Evolutionary conservation across 2,329 filamentous ascomycete genomes (phyloP), one percentile per base, ranked within the genome.

Genomic region (Cladosporium sp.): DNA sequence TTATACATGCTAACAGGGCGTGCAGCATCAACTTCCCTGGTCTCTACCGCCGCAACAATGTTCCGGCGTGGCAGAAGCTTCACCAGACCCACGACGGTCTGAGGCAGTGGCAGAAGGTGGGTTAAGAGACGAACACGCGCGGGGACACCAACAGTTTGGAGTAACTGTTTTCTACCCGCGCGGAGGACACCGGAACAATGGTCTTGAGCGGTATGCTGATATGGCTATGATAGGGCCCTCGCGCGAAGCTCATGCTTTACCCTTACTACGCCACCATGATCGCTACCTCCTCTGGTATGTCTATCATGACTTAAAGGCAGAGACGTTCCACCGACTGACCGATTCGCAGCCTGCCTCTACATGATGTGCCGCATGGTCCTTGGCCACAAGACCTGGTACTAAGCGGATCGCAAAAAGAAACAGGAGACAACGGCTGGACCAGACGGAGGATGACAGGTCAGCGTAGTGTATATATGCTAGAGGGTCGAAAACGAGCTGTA

Each of bases 321-420:
- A 11, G 43, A 38, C 42, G n/a, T 3, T 35, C n/a, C 12, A 22
- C n/a, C 15, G 16, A 54, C 43, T 53, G 22, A 54, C 42, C 13
- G 33, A 20, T 22, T 25, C 48, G 36, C 51, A 73, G 72, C 65
- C 49, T 65, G 68, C 57, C 73, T 88, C 72, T 92, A 86, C 76
- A 85, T 84, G 74, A 83, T 86, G 75, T 73, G 77, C 68, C 85
- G 87, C 67, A 82, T 86, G 75, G 73, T 86, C 57, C 67, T 83
- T 33, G 87, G 87, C 64, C 81, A 91, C 78, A 91, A 89, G 80
- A 88, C 83, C 55, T 90, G 83, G 83, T 87, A 56, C 50, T 62
- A 48, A 25, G 39, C 38, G 19, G 12, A 9, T 48, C 45, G 45
- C 36, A 12, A 16, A 2, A 15, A 9, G 36, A 32, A 16, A 15